Evolutionary conservation across 768 basidiomycete genomes (phyloP).

Genomic region (Termitomyces sp.): DNA sequence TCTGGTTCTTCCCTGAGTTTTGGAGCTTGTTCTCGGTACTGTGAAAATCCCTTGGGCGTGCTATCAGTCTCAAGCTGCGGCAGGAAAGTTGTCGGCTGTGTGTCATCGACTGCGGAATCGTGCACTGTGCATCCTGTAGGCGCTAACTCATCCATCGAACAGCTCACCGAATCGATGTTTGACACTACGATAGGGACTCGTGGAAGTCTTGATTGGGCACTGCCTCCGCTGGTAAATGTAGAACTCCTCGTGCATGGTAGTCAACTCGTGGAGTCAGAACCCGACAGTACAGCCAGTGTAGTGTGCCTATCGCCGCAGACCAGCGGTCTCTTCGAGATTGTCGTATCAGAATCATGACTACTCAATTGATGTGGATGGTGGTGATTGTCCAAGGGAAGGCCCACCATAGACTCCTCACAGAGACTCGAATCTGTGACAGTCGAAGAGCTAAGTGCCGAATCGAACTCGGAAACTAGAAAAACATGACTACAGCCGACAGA

Average conservation of each 20-base stretch:
- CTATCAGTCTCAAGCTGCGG: background rate
- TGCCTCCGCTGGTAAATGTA: background rate
- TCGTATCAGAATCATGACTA: background rate
- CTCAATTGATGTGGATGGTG: background rate
- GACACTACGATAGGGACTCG: background rate
- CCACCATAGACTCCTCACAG: background rate
- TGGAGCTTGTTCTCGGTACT: background rate
- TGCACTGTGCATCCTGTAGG: background rate
- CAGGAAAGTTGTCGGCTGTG: background rate
- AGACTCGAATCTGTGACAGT: background rate
- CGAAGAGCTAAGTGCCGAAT: background rate
- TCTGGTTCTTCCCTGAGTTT: background rate
- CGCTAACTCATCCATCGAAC: background rate
- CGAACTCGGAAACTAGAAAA: background rate
- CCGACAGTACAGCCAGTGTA: background rate
- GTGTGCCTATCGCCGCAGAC: background rate
- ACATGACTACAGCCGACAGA: background rate
- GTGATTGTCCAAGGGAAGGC: background rate
- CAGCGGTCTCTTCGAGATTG: background rate
- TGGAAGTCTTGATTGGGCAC: background rate
- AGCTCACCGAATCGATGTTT: background rate
- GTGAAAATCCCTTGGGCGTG: background rate
- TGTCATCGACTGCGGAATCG: background rate
- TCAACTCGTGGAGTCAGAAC: background rate
- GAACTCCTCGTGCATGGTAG: background rate